Conservation (phyloP, 371 early-diverging fungal genomes). For the Gilbertella persicaria region DNA sequence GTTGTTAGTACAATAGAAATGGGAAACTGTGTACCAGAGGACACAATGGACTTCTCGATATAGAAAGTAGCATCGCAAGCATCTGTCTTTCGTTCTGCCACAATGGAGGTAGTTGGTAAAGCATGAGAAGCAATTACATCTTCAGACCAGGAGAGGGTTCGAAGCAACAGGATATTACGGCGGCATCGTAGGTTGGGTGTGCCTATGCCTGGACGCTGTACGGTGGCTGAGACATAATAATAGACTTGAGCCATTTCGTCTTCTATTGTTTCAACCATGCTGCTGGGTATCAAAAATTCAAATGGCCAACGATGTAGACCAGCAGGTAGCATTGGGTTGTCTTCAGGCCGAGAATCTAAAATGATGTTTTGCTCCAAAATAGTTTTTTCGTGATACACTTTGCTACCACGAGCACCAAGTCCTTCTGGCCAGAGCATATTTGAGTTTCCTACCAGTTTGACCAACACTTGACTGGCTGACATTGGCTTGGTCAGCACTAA, state of each 20-base stretch:
- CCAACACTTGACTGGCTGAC: conserved; percentile 16
- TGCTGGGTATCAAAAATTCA: conserved; percentile 46
- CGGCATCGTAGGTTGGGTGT: conserved; percentile 23
- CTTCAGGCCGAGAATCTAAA: conserved; percentile 14
- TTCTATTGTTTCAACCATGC: conserved; percentile 46
- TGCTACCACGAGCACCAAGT: conserved; percentile 19
- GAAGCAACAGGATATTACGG: conserved; percentile 40
- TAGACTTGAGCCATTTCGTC: conserved; percentile 45
- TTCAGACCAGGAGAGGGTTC: conserved; percentile 39
- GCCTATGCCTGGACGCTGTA: conserved; percentile 35
- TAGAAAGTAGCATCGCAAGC: conserved; percentile 43
- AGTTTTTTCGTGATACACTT: conserved; percentile 30
- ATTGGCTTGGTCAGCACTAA: conserved; percentile 26
- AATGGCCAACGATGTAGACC: conserved; percentile 48
- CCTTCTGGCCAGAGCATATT: conserved; percentile 42
- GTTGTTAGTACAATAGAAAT: conserved; percentile 42
- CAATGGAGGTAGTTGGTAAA: conserved; percentile 38
- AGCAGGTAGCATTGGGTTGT: conserved; percentile 21
- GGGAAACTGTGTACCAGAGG: conserved; percentile 50
- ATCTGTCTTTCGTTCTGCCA: conserved; percentile 35
- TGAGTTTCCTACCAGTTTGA: conserved; percentile 32
- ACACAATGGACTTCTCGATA: conserved; percentile 47
- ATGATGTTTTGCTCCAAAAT: conserved; percentile 30
- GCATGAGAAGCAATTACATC: conserved; percentile 34
- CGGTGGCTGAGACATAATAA: conserved; percentile 38